Base-by-base conservation (phyloP, 768 basidiomycete species). In the Boletus rufocinnamomeus region DNA sequence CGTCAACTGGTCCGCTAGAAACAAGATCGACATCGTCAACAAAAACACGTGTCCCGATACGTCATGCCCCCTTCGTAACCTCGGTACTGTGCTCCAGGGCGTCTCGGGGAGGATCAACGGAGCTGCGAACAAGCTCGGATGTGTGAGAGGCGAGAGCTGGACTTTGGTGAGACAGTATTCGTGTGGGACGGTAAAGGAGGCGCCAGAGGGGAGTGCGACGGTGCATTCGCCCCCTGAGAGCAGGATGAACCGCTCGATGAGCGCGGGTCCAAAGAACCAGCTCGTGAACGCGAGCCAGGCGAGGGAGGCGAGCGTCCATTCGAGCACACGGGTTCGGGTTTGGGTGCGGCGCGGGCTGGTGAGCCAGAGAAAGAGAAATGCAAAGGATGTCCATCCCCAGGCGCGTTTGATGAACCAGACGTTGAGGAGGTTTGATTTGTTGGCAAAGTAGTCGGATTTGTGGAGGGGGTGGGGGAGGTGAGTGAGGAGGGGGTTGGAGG, bases 41-140 rank as follows among this genome's bases (percentile, higher is more conserved):
- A 98, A 81, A 77, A 97, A 98, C 32, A 94, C 79, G 69, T 98
- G 96, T 8, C 96, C 96, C 0, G 93, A 95, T 16, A 98, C 84
- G 66, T 98, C 96, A 70, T 97, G 94, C 0, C 96, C 96, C 43
- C 79, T 82, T 53, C 84, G 80, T 61, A 96, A 75, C 30, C 88
- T 76, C 10, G 94, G 91, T 0, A 74, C 75, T 1, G 69, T 72
- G 30, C 68, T 70, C 82, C 82, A 87, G 16, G 75, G 78, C 2
- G 48, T 49, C 5, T 74, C 70, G 2, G 79, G 77, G 32, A 76
- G 65, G 6, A 72, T 49, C 52, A 81, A 63, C 21, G 72, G 62
- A 6, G 76, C 63, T 13, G 79, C 67, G 74, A 93, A 91, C 44
- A 92, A 75, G 16, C 73, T 61, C 1, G 91, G 85, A 64, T 93